Conservation (phyloP, 495 filamentous ascomycete genomes). For the Podospora anserina region DNA sequence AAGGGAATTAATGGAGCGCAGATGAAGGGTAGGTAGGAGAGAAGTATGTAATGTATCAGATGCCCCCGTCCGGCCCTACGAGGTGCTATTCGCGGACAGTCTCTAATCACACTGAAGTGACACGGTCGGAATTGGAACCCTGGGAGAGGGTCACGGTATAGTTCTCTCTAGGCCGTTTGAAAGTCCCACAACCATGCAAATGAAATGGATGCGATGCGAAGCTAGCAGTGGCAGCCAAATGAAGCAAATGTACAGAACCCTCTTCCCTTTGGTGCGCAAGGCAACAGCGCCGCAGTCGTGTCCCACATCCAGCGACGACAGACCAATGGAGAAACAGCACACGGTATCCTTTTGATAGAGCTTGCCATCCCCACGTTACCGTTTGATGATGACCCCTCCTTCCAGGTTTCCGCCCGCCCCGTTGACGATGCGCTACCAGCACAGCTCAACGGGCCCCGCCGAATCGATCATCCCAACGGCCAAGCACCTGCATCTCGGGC, state of each 20-base stretch:
- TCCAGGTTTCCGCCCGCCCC: not conserved
- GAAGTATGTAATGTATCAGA: not conserved
- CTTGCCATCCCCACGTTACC: not conserved
- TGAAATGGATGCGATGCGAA: not conserved
- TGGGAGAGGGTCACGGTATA: too few relatives aligned
- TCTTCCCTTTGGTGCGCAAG: not conserved
- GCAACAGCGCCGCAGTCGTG: constrained; percentile 5
- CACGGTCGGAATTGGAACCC: not conserved
- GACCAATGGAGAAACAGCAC: not conserved
- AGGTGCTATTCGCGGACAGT: not conserved
- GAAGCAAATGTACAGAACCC: not conserved
- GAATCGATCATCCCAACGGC: not conserved
- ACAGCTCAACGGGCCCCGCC: not conserved
- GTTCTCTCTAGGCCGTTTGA: not conserved
- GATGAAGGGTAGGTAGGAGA: not conserved
- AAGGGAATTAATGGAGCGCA: not conserved
- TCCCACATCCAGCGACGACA: not conserved
- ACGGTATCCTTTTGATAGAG: not conserved
- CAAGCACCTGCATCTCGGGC: not conserved
- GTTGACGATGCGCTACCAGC: not conserved
- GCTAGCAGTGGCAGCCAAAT: not conserved
- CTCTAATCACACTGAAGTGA: not conserved
- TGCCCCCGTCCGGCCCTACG: not conserved
- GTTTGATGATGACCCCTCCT: not conserved
- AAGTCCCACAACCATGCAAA: not conserved